Evolutionary conservation across 2,329 filamentous ascomycete genomes (phyloP), one percentile per base, ranked within the genome.

Genomic region (Anthostomella pinea): DNA sequence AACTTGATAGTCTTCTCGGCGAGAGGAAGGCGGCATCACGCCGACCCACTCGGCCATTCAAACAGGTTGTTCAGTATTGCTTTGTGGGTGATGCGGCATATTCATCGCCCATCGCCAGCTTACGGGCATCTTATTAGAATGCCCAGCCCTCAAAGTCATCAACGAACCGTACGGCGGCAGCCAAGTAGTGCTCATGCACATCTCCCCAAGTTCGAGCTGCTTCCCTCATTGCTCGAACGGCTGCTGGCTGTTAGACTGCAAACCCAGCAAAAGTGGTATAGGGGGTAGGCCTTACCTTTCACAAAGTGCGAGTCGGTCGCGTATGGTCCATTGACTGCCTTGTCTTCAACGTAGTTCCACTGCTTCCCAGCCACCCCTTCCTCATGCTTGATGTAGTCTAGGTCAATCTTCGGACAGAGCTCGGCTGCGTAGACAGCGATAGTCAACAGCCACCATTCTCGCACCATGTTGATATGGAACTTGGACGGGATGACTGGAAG

Each of bases 401-500:
- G 66, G 36, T 85, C 75, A 38, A 95, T 79, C 39, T 72, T 67
- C 1, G 90, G 93, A 14, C 91, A 75, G 17, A 84, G 66, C 54
- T 87, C 83, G 2, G 81, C 67, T 35, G 95, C 78, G 57, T 93
- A 97, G 8, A 90, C 76, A 0, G 81, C 77, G 26, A 96, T 62
- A 1, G 84, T 79, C 26, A 95, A 75, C 5, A 98, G 67, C 86
- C 88, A 95, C 89, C 93, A 97, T 59, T 95, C 82, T 24, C 85
- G 73, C 7, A 97, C 72, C 4, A 98, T 67, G 15, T 69, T 68
- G 29, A 88, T 60, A 50, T 95, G 91, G 52, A 82, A 83, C 53
- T 79, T 77, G 10, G 73, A 63, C 0, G 89, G 88, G 8, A 96
- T 67, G 22, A 87, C 63, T 0, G 93, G 87, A 3, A 98, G 69